Evolutionary conservation across 441 rosid genomes (phyloP), one percentile per base, ranked within the genome.

Genomic region (Geranium incanum): DNA sequence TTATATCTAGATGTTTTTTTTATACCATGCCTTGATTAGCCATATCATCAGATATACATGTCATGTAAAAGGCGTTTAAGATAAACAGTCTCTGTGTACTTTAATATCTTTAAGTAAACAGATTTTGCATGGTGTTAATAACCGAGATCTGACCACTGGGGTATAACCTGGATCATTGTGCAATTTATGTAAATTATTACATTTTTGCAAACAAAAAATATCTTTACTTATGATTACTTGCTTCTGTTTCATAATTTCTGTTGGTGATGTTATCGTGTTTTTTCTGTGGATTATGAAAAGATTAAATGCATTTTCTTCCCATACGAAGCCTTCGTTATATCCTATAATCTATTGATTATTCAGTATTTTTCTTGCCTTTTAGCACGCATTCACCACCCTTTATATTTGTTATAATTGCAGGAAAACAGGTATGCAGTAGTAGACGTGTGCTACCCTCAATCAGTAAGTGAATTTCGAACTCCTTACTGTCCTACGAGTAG

Each of bases 341-440:
- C 16, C 11, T 57, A 9, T 6, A 16, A 57, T 16, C 19, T 57
- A 57, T n/a, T 15, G 6, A 55, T 15, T 5, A n/a, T 55, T 43
- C 39, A 28, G 33, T 37, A 23, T 67, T 48, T 9, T 57, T 64
- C 15, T 68, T 19, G 7, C 28, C 68, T 11, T 37, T 28, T 41
- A 19, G 23, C n/a, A 66, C 66, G 7, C 37, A 59, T 60, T 50
- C 43, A 50, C 68, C 48, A 6, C 60, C 70, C 48, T 74, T 76
- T 67, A 39, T 36, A 36, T 71, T 37, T 63, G 8, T 59, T 72
- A 63, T 43, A 13, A 50, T 72, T 86, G 80, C 86, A 93, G 95
- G 98, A 94, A 83, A 94, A 88, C 69, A 95, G 95, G 28, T 91
- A 94, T 81, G 85, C 84, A 36, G 72, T 91, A n/a, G 89, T 91